Conservation (phyloP, 257 asterid genomes). For the Solanum chaucha region DNA sequence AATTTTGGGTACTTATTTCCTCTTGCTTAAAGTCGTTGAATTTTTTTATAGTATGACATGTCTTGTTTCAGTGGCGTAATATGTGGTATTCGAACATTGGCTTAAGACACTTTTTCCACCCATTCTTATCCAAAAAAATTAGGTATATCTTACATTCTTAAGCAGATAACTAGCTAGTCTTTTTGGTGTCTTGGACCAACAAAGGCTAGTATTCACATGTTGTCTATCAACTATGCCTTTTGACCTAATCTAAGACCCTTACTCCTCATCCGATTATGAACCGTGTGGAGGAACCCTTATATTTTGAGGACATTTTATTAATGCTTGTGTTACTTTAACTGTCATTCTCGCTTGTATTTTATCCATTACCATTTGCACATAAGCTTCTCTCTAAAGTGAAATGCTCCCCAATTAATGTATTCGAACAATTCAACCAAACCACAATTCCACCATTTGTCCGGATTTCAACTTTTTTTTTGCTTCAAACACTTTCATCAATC, state of each 20-base stretch:
- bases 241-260: background rate
- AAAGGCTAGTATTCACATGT: background rate
- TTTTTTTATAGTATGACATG: background rate
- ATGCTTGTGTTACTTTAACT: no score
- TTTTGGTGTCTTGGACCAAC: background rate
- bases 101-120: background rate
- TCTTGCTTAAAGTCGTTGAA: background rate
- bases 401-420: no score
- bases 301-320: no score
- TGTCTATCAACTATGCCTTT: no score
- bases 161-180: background rate
- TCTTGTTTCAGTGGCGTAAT: background rate
- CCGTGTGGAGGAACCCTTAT: background rate
- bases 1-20: background rate
- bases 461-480: background rate
- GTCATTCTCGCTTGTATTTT: background rate
- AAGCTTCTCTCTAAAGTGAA: background rate
- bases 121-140: no score
- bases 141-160: background rate
- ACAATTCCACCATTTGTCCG: background rate
- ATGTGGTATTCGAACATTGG: background rate
- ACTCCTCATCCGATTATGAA: no score
- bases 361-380: no score
- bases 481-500: background rate
- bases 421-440: background rate